Conservation (phyloP, 176 grass and related monocot species). For the Triticum aestivum region IWGSC_CS_RefSeq_v2.1 NC_057799.1:495370612-495371111, state of each 20-base stretch:
- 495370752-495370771: conserved; percentile 44
- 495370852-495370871: neutral
- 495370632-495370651: conserved; percentile 76
- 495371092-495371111: neutral
- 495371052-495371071: neutral
- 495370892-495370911: neutral
- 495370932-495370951: neutral
- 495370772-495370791: conserved; percentile 35
- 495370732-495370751: conserved; percentile 60
- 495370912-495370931: neutral
- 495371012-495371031: neutral
- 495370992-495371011: conserved; percentile 45
- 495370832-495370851: neutral
- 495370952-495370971: neutral
- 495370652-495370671: conserved; percentile 62
- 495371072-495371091: neutral
- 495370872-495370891: neutral
- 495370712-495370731: conserved; percentile 33
- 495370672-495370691: conserved; percentile 58
- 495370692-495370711: conserved; percentile 50
- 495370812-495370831: conserved; percentile 2
- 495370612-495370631: conserved; percentile 62
- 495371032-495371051: neutral
- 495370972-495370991: conserved; percentile 17
- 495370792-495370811: conserved; percentile 23